These are phyloP conservation scores for Zygnema circumcarinatum DNA, from an alignment of 139 green algal genomes.

Conservation along the genomic window DNA sequence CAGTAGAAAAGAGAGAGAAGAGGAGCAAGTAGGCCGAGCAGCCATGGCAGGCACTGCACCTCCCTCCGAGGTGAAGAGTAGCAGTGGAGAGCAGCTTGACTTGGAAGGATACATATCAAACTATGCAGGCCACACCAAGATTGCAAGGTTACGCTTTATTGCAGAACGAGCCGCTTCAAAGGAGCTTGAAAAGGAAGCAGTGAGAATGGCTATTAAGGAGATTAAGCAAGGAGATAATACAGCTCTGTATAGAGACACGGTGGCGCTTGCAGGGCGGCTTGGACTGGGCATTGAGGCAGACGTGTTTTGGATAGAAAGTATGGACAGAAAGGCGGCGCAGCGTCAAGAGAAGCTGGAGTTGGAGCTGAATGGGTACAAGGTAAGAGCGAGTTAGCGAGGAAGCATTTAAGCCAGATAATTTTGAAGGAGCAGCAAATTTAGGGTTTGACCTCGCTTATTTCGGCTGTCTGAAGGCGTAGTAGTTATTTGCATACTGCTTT, in stretches of 20 bases:
- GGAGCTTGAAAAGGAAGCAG: slow-evolving; percentile 32
- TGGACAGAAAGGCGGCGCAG: slow-evolving; percentile 28
- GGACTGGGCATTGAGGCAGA: slow-evolving; percentile 28
- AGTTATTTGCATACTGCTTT: too few relatives aligned
- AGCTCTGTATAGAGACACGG: slow-evolving; percentile 46
- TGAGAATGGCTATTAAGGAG: slow-evolving; percentile 54
- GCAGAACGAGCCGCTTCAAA: slow-evolving; percentile 17
- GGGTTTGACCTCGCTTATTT: too few relatives aligned
- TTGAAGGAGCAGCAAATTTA: too few relatives aligned
- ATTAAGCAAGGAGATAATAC: slow-evolving; percentile 55
- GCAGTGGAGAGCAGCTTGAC: slow-evolving; percentile 49
- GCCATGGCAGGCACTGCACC: too few relatives aligned
- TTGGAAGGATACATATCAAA: slow-evolving; percentile 45
- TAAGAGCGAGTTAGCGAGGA: neutral
- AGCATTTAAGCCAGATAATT: too few relatives aligned
- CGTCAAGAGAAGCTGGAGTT: slow-evolving; percentile 55
- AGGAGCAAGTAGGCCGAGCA: too few relatives aligned
- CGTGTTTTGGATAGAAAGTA: slow-evolving; percentile 38
- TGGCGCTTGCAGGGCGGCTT: slow-evolving; percentile 11
- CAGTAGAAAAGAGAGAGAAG: too few relatives aligned
- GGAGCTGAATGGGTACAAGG: slow-evolving; percentile 59
- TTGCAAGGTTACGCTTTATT: slow-evolving; percentile 52
- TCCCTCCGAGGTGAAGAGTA: too few relatives aligned
- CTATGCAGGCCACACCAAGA: slow-evolving; percentile 57
- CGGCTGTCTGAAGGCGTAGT: too few relatives aligned